phyloP scores from a whole-genome alignment of 2,329 filamentous ascomycete genomes.

The Curvularia verruculosa region DNA sequence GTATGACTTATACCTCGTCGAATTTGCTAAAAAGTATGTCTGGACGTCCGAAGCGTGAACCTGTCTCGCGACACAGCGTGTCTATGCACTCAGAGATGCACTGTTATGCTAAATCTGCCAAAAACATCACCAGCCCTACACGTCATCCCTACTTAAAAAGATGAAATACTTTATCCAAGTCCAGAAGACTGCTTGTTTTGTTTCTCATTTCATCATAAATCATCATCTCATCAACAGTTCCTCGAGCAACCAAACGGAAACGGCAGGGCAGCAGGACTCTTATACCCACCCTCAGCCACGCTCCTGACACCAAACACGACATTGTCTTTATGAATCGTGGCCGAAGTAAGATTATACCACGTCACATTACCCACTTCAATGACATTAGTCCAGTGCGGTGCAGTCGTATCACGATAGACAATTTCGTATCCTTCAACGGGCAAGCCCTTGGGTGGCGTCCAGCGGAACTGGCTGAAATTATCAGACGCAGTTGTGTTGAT shows the following conservation, averaged over 20 bases:
- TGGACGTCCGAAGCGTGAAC: too few species aligned
- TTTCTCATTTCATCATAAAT: too few species aligned
- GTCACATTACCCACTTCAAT: conserved; percentile 54
- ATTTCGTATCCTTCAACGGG: conserved; percentile 58
- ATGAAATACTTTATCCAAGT: too few species aligned
- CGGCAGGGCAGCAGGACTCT: conserved; percentile 54
- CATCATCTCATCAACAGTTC: conserved; percentile 23
- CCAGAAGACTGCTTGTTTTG: too few species aligned
- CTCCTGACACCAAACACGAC: conserved; percentile 60
- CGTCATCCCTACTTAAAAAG: too few species aligned
- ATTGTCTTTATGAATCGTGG: conserved; percentile 61
- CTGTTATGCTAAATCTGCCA: too few species aligned
- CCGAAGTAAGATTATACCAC: conserved; percentile 47
- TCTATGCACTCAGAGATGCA: too few species aligned
- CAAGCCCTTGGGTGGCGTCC: conserved; percentile 50
- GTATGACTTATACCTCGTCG: too few species aligned
- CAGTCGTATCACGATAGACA: conserved; percentile 58
- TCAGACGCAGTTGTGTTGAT: conserved; percentile 52
- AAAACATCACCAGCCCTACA: too few species aligned
- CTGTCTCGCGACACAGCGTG: too few species aligned
- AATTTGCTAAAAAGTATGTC: too few species aligned
- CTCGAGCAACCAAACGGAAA: conserved; percentile 38
- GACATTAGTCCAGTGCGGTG: conserved; percentile 56
- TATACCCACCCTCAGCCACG: conserved; percentile 55
- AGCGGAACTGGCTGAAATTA: conserved; percentile 58